phyloP scores from a whole-genome alignment of 305 asterid genomes.

The Ilex paraguariensis region DNA sequence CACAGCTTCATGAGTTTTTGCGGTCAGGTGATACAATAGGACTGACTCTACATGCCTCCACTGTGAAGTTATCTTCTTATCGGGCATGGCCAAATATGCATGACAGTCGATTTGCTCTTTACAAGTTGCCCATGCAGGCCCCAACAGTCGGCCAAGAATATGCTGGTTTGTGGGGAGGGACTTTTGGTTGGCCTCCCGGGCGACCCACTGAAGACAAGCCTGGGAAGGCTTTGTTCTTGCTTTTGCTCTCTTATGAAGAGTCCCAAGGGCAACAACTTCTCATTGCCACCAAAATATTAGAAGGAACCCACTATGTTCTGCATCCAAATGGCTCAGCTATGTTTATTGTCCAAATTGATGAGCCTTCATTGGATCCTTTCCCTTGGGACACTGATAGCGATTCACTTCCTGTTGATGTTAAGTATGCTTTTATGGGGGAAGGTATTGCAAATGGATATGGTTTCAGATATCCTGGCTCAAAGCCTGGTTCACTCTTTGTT shows the following conservation, averaged over 20 bases:
- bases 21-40: slow-evolving; percentile 59
- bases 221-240: slow-evolving; percentile 75
- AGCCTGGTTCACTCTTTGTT: slow-evolving; percentile 83
- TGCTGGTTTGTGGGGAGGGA: slow-evolving; percentile 90
- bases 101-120: slow-evolving; percentile 71
- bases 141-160: slow-evolving; percentile 50
- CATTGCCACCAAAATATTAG: slow-evolving; percentile 76
- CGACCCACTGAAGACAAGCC: slow-evolving; percentile 65
- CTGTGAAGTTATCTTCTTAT: slow-evolving; percentile 63
- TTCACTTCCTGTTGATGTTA: slow-evolving; percentile 38
- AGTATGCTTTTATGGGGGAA: slow-evolving; percentile 58
- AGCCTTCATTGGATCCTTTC: slow-evolving; percentile 56
- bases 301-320: slow-evolving; percentile 79
- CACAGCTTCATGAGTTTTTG: slow-evolving; percentile 69
- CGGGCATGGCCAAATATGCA: slow-evolving; percentile 93
- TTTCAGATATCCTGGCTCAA: slow-evolving; percentile 85
- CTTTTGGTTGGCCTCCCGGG: slow-evolving; percentile 93
- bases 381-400: slow-evolving; percentile 66
- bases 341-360: slow-evolving; percentile 59
- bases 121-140: slow-evolving; percentile 58
- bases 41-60: slow-evolving; percentile 54
- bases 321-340: slow-evolving; percentile 95
- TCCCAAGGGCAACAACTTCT: slow-evolving; percentile 54
- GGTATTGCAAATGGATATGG: slow-evolving; percentile 92
- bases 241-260: slow-evolving; percentile 73